Conservation (phyloP, 169 alveolate genomes). For the Cryptosporidium canis region DNA sequence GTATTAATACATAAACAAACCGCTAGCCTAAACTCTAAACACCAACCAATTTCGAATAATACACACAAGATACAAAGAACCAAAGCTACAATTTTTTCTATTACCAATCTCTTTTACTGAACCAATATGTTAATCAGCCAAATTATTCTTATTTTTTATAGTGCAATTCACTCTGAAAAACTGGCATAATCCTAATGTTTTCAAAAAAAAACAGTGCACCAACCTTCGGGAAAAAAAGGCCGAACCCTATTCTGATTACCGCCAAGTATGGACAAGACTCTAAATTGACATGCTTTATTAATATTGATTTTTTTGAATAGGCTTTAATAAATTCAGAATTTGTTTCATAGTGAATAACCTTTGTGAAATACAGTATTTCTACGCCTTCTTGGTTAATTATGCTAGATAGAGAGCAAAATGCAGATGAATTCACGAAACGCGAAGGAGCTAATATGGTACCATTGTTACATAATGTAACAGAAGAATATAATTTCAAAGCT, state of each 20-base stretch:
- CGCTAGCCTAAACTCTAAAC: too few relatives aligned
- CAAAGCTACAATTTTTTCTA: too few relatives aligned
- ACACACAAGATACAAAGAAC: too few relatives aligned
- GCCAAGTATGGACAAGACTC: constrained; percentile 73
- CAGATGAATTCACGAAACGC: not conserved
- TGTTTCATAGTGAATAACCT: not conserved
- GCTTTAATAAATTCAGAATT: constrained; percentile 5
- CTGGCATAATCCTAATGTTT: not conserved
- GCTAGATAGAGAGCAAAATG: constrained; percentile 3
- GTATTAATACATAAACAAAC: too few relatives aligned
- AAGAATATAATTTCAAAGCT: not conserved
- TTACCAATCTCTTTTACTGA: too few relatives aligned
- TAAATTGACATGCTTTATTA: constrained; percentile 5
- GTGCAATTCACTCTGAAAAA: not conserved
- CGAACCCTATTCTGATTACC: constrained; percentile 34
- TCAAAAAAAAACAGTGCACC: not conserved
- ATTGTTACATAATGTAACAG: constrained; percentile 14
- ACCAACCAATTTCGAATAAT: too few relatives aligned
- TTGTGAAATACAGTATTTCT: not conserved
- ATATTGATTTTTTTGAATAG: not conserved
- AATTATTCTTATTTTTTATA: not conserved
- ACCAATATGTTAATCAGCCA: not conserved
- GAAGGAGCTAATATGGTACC: constrained; percentile 69
- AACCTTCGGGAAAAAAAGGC: constrained; percentile 20
- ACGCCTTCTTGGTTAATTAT: not conserved